phyloP scores from a whole-genome alignment of 2,329 filamentous ascomycete genomes.

The Colletotrichum sansevieriae region DNA sequence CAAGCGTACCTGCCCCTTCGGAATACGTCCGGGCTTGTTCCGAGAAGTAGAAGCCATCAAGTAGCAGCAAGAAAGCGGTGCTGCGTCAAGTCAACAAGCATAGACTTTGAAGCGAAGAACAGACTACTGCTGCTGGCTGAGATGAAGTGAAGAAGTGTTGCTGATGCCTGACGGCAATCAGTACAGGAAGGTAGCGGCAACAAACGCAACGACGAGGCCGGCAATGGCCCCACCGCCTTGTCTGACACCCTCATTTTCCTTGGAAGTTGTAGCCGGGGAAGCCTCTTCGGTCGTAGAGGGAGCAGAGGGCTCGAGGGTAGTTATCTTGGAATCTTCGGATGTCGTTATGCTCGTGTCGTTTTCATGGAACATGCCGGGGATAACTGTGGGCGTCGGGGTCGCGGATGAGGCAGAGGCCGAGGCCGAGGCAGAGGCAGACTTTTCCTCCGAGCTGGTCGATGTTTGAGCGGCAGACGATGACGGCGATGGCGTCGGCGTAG shows the following conservation, averaged over 20 bases:
- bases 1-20: conserved; percentile 33
- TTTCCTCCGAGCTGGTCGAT: conserved; percentile 39
- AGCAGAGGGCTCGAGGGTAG: conserved; percentile 47
- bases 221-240: conserved; percentile 65
- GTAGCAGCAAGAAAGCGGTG: conserved; percentile 35
- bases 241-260: conserved; percentile 61
- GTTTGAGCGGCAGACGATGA: conserved; percentile 45
- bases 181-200: conserved; percentile 65
- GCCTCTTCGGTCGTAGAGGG: conserved; percentile 45
- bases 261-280: conserved; percentile 50
- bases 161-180: conserved; percentile 44
- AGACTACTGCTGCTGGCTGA: conserved; percentile 32
- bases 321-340: conserved; percentile 43
- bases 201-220: conserved; percentile 67
- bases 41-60: conserved; percentile 50
- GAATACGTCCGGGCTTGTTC: conserved; percentile 41
- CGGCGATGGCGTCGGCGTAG: conserved; percentile 47
- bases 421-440: conserved; percentile 16
- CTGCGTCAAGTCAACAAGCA: conserved; percentile 36
- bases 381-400: conserved; percentile 46
- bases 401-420: conserved; percentile 8
- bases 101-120: conserved; percentile 37
- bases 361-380: conserved; percentile 68
- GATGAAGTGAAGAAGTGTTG: conserved; percentile 40
- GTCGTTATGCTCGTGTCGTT: conserved; percentile 53